A percentile compares a stretch with the other conserved stretches of the same genome.
Evolutionary conservation across 768 basidiomycete genomes (phyloP).

Genomic region (Leccinellum rugosiceps): DNA sequence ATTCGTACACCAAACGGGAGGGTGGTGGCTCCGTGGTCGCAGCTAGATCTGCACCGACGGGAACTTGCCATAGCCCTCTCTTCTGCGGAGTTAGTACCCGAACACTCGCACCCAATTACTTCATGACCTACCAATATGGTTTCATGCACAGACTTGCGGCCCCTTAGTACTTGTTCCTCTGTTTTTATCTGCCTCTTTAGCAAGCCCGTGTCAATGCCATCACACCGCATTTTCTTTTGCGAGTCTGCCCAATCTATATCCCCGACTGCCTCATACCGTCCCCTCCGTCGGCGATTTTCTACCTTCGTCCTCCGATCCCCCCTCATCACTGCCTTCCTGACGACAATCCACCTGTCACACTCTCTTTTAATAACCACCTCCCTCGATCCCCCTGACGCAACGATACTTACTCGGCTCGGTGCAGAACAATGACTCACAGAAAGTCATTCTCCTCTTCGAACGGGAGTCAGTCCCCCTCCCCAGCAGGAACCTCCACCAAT

Average conservation of each 20-base stretch:
- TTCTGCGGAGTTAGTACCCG: conserved; percentile 34
- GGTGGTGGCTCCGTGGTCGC: conserved; percentile 25
- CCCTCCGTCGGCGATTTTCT: conserved; percentile 28
- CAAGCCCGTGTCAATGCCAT: conserved; percentile 28
- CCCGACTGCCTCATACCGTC: conserved; percentile 23
- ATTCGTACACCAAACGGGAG: conserved; percentile 11
- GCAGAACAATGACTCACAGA: conserved; percentile 45
- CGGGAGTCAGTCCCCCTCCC: conserved; percentile 47
- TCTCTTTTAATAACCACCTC: conserved; percentile 27
- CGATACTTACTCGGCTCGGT: conserved; percentile 15
- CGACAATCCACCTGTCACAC: conserved; percentile 17
- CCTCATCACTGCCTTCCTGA: conserved; percentile 23
- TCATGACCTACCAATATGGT: conserved; percentile 30
- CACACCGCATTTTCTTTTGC: conserved; percentile 29
- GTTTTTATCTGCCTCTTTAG: conserved; percentile 27
- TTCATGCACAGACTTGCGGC: conserved; percentile 30
- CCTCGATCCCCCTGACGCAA: conserved; percentile 21
- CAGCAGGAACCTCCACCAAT: conserved; percentile 41
- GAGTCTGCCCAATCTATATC: conserved; percentile 27
- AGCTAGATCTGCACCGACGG: conserved; percentile 27
- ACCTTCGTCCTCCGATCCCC: conserved; percentile 25
- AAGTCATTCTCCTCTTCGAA: conserved; percentile 49
- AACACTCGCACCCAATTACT: conserved; percentile 30
- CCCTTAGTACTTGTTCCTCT: conserved; percentile 25
- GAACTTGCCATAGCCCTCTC: conserved; percentile 21